Base-by-base conservation (phyloP, 164 flowering plant genomes). In the Cinnamomum chago region DNA sequence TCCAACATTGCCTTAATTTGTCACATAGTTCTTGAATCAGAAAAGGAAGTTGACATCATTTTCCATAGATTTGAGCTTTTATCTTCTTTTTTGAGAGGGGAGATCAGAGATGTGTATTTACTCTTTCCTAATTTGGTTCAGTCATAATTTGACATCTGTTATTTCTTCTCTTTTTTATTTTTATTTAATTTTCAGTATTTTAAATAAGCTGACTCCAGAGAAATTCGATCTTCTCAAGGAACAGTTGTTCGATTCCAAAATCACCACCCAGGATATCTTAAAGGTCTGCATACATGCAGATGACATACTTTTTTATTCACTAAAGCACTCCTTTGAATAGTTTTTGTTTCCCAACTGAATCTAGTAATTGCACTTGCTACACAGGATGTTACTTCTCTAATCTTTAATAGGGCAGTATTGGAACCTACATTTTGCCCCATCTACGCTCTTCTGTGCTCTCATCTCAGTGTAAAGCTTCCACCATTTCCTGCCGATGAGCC, bases 191-290 rank as follows among this genome's bases (percentile, higher is more conserved):
- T 85, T 81, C 90, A 96, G 98, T 58, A 94, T 96, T 73, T 79
- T 96, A 85, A 96, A 96, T 85, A 96, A 96, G 91, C 86, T 96
- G 76, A 96, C 99, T 1, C 99, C 99, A 18, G 99, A 96, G 83
- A 96, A 96, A 80, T 96, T 90, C 77, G 99, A 94, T 82, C 77
- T 94, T 70, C 91, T 96, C 23, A 92, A 94, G 75, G 99, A 97
- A 58, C 95, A 96, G 77, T 83, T 94, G 62, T 88, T 96, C 50
- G 92, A 96, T 71, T 87, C 97, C 68, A 98, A 98, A 70, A 92
- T 96, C 76, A 91, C 98, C 55, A 80, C 95, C 25, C 91, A 89
- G 73, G 98, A 94, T 72, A 94, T 95, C 73, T 83, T 95, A 68
- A 89, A 90, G 99, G 99, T 90, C 72, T 35, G 47, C 11, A 9